Evolutionary conservation across 768 basidiomycete genomes (phyloP).

Genomic region (Hemileccinum rubropunctum): DNA sequence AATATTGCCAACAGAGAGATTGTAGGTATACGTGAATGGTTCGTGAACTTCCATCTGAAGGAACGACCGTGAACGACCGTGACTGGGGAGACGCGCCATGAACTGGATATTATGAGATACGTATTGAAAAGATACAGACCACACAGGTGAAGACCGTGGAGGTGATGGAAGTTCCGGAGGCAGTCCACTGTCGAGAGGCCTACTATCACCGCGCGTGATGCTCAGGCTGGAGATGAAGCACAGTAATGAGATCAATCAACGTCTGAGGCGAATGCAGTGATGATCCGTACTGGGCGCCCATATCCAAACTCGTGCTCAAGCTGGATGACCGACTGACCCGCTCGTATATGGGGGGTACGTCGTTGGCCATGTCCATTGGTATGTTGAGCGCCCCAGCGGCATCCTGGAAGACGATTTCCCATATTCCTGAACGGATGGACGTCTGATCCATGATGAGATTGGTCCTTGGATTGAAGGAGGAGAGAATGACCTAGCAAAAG

Average conservation of each 20-base stretch:
- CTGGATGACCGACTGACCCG: background rate
- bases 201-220: constrained; percentile 5
- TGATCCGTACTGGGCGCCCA: constrained; percentile 3
- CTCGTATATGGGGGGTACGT: constrained; percentile 25
- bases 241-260: background rate
- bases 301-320: background rate
- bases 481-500: too few relatives aligned
- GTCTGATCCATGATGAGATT: constrained; percentile 15
- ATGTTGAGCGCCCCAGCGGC: background rate
- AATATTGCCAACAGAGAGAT: constrained; percentile 40
- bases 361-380: background rate
- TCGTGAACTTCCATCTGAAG: constrained; percentile 24
- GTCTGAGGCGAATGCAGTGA: background rate
- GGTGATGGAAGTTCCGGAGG: constrained; percentile 2
- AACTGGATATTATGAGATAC: constrained; percentile 3
- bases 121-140: constrained; percentile 13
- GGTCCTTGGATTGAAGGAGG: too few relatives aligned
- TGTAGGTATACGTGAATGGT: constrained; percentile 43
- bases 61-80: constrained; percentile 17
- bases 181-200: constrained; percentile 6
- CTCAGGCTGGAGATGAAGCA: background rate
- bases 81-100: constrained; percentile 12
- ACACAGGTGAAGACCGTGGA: background rate
- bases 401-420: constrained; percentile 23
- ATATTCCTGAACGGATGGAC: constrained; percentile 15